Conservation (phyloP, 805 yeast genomes). For the Candida boleticola region DNA sequence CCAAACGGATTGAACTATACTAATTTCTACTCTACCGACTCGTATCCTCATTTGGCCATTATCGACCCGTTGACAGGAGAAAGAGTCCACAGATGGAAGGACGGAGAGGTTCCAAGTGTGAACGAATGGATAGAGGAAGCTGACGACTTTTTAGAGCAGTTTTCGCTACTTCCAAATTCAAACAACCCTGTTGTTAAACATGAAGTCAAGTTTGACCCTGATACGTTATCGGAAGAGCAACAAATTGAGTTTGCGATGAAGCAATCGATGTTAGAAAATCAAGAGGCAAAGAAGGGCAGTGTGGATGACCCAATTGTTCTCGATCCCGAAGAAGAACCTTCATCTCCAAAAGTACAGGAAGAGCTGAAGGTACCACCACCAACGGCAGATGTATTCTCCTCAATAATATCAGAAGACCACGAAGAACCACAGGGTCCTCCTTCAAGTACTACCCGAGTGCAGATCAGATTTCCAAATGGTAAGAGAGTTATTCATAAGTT, state of each 20-base stretch:
- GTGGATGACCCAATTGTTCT: conserved; percentile 26
- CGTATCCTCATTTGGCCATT: conserved; percentile 86
- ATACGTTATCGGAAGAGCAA: conserved; percentile 73
- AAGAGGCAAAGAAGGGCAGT: conserved; percentile 23
- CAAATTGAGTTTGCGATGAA: conserved; percentile 75
- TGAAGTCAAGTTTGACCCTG: conserved; percentile 60
- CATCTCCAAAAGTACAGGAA: background rate
- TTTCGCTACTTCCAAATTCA: conserved; percentile 61
- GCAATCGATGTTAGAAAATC: conserved; percentile 49
- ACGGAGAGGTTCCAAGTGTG: conserved; percentile 55
- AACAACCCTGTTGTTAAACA: conserved; percentile 66
- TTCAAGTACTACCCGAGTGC: conserved; percentile 67
- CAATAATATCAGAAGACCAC: conserved; percentile 50
- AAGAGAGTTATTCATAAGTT: conserved; percentile 74
- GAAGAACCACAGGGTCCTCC: conserved; percentile 64
- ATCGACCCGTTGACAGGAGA: conserved; percentile 97
- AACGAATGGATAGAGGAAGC: conserved; percentile 65
- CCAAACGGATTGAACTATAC: conserved; percentile 68
- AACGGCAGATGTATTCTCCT: conserved; percentile 42
- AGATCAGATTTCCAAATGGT: conserved; percentile 89
- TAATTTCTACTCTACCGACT: conserved; percentile 67
- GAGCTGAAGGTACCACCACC: background rate
- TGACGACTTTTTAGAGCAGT: conserved; percentile 62
- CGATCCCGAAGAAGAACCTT: conserved; percentile 12
- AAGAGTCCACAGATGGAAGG: conserved; percentile 73